phyloP scores from a whole-genome alignment of 73 alveolate genomes.

The Paramecium sexaurelia region DNA sequence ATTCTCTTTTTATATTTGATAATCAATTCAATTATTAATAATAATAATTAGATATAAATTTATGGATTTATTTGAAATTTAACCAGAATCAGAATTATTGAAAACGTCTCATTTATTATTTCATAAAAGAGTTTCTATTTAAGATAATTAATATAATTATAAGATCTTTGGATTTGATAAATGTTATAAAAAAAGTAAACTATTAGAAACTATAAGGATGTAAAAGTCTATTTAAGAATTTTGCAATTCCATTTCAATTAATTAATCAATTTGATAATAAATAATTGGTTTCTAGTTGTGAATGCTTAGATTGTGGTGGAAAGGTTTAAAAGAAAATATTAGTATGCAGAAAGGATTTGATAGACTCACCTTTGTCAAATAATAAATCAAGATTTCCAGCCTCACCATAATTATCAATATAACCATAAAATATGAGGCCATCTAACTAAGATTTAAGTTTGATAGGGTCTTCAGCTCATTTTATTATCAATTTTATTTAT shows the following conservation, averaged over 20 bases:
- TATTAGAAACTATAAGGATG: not conserved
- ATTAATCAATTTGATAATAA: not conserved
- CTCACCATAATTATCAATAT: not conserved
- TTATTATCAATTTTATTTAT: not conserved
- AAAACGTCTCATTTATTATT: not conserved
- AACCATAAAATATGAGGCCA: not conserved
- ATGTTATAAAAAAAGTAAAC: not conserved
- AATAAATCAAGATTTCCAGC: not conserved
- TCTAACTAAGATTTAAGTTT: constrained; percentile 12
- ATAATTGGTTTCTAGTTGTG: not conserved
- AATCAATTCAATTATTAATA: not conserved
- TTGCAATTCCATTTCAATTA: not conserved
- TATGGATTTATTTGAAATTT: constrained; percentile 1
- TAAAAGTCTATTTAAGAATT: not conserved
- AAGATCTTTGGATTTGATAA: not conserved
- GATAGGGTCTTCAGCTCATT: not conserved
- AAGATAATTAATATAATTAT: not conserved
- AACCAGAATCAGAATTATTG: not conserved
- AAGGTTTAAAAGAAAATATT: not conserved
- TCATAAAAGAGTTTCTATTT: not conserved
- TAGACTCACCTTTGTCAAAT: not conserved
- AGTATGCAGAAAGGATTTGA: not conserved
- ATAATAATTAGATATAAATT: not conserved
- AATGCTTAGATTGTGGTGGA: constrained; percentile 20
- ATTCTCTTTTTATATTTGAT: not conserved